Evolutionary conservation across 257 asterid genomes (phyloP).

Genomic region (Solanum habrochaites): DNA sequence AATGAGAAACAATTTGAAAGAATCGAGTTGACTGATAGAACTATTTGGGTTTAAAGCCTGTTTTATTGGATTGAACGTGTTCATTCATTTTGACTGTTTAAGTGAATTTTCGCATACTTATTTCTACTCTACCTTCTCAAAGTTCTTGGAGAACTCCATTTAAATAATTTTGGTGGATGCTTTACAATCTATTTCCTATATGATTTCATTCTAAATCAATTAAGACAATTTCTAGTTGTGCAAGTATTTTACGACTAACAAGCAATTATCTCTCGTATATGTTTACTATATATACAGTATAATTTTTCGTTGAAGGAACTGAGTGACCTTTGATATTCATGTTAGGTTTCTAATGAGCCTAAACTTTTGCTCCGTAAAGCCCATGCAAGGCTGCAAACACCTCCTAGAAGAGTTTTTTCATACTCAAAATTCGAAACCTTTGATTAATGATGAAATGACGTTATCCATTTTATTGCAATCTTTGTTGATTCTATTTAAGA

Average conservation of each 20-base stretch:
- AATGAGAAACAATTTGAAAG: neutral
- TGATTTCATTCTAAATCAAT: neutral
- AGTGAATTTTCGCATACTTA: neutral
- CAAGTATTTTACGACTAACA: neutral
- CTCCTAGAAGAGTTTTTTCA: neutral
- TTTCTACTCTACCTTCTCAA: neutral
- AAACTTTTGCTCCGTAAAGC: neutral
- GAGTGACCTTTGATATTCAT: neutral
- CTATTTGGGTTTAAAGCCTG: neutral
- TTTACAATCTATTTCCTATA: neutral
- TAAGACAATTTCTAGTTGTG: too few relatives aligned
- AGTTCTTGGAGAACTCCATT: neutral
- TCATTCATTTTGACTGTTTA: neutral
- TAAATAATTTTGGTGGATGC: neutral
- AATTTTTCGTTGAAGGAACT: neutral
- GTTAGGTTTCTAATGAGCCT: too few relatives aligned
- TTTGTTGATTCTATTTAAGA: neutral
- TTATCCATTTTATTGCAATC: neutral
- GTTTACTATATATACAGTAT: too few relatives aligned
- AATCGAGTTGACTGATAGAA: neutral
- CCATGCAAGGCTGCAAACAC: neutral
- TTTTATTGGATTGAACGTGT: neutral
- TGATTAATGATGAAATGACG: neutral
- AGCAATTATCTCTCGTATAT: too few relatives aligned
- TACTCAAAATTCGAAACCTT: accelerated